phyloP scores from a whole-genome alignment of 2,329 filamentous ascomycete species.

The Alternaria viburni region DNA sequence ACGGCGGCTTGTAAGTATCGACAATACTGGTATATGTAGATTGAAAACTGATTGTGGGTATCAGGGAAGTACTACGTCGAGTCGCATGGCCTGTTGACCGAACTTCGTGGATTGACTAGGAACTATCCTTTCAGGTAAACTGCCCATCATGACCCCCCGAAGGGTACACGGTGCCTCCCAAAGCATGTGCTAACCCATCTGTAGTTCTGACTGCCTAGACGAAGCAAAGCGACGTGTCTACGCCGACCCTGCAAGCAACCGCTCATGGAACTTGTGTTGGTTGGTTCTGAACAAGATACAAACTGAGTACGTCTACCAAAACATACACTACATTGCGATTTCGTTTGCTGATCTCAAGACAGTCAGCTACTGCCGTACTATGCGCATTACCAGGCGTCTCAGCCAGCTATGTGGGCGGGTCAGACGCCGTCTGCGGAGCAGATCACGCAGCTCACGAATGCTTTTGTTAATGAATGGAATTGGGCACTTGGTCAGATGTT shows the following conservation, averaged over 20 bases:
- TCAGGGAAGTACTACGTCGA: conserved; percentile 69
- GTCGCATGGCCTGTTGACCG: conserved; percentile 71
- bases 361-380: conserved; percentile 68
- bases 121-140: conserved; percentile 67
- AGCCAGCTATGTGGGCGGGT: conserved; percentile 74
- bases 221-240: conserved; percentile 70
- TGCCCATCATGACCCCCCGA: too few species aligned
- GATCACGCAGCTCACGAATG: conserved; percentile 64
- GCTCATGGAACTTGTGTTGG: conserved; percentile 81
- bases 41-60: conserved; percentile 1
- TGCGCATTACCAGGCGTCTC: conserved; percentile 65
- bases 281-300: conserved; percentile 70
- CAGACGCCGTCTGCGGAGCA: conserved; percentile 62
- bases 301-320: conserved; percentile 61
- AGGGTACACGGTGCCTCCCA: not conserved
- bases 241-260: conserved; percentile 68
- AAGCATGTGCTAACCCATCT: not conserved
- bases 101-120: conserved; percentile 71
- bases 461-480: conserved; percentile 72
- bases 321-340: not conserved
- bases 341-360: conserved; percentile 12
- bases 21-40: too few species aligned
- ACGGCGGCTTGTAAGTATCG: conserved; percentile 64
- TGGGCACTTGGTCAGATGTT: conserved; percentile 70
- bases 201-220: conserved; percentile 65